Percentiles rank a stretch among this genome's conserved stretches.
Evolutionary conservation across 176 grass and related monocot species (phyloP).

Genomic region (barley (Hordeum vulgare)): MorexV3_pseudomolecules_assembly NC_058519.1:601647965-601648464

Average conservation of each 20-base stretch:
- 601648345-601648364: not conserved
- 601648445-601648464: not conserved
- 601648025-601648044: conserved; percentile 82
- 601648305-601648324: not conserved
- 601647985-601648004: conserved; percentile 89
- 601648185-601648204: conserved; percentile 79
- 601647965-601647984: conserved; percentile 71
- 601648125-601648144: conserved; percentile 32
- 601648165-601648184: conserved; percentile 53
- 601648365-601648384: conserved; percentile 3
- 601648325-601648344: not conserved
- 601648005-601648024: conserved; percentile 70
- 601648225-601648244: conserved; percentile 14
- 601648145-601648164: conserved; percentile 33
- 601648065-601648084: conserved; percentile 12
- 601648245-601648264: not conserved
- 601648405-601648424: not conserved
- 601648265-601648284: not conserved
- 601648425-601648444: conserved; percentile 2
- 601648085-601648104: not conserved
- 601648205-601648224: conserved; percentile 59
- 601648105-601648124: conserved; percentile 52
- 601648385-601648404: not conserved
- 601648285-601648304: not conserved
- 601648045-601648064: conserved; percentile 42